phyloP scores from a whole-genome alignment of 768 basidiomycete genomes.

The Russula ochroleuca region DNA sequence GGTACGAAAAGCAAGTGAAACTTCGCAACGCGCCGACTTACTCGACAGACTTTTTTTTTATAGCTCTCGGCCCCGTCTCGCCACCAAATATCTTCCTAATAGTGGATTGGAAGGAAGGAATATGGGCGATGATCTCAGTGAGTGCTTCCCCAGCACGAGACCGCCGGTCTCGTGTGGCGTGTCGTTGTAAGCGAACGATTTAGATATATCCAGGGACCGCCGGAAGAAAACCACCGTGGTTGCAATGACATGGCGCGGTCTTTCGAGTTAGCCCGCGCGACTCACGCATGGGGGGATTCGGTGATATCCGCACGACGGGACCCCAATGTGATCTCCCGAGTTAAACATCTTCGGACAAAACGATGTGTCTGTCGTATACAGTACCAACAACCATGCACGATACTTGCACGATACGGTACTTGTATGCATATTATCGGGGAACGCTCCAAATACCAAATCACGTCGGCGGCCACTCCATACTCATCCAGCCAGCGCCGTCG shows the following conservation, averaged over 20 bases:
- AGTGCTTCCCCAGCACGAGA: not conserved
- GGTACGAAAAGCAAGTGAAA: not conserved
- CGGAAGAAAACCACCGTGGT: not conserved
- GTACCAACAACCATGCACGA: not conserved
- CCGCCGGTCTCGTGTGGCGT: not conserved
- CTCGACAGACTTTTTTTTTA: not conserved
- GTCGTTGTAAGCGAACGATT: not conserved
- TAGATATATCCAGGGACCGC: not conserved
- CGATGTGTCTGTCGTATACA: too few relatives aligned
- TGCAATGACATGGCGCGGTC: not conserved
- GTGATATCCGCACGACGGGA: not conserved
- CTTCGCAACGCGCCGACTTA: slow-evolving; percentile 6
- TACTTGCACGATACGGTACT: not conserved
- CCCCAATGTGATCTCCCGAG: not conserved
- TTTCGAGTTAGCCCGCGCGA: not conserved
- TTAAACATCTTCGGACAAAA: too few relatives aligned
- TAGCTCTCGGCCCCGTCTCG: not conserved
- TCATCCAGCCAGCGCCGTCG: too few relatives aligned
- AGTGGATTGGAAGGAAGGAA: not conserved
- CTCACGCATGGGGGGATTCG: not conserved
- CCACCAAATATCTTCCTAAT: not conserved
- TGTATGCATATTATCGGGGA: not conserved
- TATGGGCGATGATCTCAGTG: not conserved
- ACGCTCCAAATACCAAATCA: too few relatives aligned
- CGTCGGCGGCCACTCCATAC: too few relatives aligned